Percentiles rank a stretch among this genome's conserved stretches.
These are phyloP conservation scores for Panus rudis DNA, from an alignment of 768 basidiomycete genomes.

Conservation along the genomic window DNA sequence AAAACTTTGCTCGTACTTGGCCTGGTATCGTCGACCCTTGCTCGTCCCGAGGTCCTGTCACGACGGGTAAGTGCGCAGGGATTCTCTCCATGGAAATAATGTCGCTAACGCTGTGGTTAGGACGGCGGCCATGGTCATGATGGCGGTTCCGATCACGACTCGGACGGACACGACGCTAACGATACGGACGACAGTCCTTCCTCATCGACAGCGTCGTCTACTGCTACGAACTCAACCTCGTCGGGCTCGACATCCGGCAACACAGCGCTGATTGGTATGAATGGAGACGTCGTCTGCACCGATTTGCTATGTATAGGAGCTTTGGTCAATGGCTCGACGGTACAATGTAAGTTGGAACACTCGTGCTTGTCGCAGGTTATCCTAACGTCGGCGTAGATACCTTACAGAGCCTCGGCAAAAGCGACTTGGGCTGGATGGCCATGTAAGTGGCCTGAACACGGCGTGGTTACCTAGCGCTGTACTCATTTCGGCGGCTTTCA, in stretches of 20 bases:
- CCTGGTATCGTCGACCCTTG: too few relatives aligned
- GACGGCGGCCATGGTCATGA: neutral
- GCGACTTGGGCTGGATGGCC: slow-evolving; percentile 50
- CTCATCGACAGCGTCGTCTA: neutral
- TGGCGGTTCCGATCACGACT: neutral
- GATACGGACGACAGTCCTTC: neutral
- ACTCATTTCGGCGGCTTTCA: neutral
- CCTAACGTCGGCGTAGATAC: slow-evolving; percentile 31
- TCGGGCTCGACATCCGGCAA: slow-evolving; percentile 6
- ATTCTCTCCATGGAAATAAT: too few relatives aligned
- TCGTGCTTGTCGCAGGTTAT: neutral
- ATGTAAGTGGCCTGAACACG: slow-evolving; percentile 33
- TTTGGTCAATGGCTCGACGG: slow-evolving; percentile 15
- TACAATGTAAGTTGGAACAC: slow-evolving; percentile 13
- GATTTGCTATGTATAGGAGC: slow-evolving; percentile 15
- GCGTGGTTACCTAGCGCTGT: neutral
- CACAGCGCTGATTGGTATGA: slow-evolving; percentile 6
- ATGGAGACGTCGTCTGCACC: slow-evolving; percentile 14
- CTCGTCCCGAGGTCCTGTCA: too few relatives aligned
- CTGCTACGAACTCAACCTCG: slow-evolving; percentile 3
- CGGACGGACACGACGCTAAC: too few relatives aligned
- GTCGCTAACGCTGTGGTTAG: neutral
- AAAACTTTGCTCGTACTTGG: too few relatives aligned
- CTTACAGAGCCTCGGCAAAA: slow-evolving; percentile 36
- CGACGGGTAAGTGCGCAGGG: too few relatives aligned